These are phyloP conservation scores for Tetrastigma voinierianum DNA, from an alignment of 164 flowering plant species.

Conservation along the genomic window DNA sequence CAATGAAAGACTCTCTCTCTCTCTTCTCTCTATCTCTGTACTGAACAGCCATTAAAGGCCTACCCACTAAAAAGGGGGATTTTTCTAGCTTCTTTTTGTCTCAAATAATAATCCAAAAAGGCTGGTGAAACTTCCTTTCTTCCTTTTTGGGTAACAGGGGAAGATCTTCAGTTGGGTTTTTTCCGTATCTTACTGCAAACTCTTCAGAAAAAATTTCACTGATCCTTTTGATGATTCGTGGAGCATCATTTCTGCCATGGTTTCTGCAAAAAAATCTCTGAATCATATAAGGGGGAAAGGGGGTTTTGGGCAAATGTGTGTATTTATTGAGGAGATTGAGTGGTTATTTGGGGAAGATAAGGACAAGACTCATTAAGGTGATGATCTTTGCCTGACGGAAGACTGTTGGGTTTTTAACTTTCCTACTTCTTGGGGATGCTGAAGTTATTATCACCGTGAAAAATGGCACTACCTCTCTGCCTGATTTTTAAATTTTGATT, in stretches of 20 bases:
- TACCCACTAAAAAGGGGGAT: slow-evolving; percentile 7
- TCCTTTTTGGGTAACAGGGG: slow-evolving; percentile 10
- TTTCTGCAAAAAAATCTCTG: slow-evolving; percentile 3
- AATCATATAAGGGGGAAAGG: too few species aligned
- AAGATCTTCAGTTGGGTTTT: slow-evolving; percentile 20
- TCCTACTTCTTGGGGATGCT: background rate
- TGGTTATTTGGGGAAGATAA: background rate
- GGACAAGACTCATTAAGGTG: background rate
- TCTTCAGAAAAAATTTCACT: background rate
- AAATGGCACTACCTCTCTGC: too few species aligned
- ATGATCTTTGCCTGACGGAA: background rate
- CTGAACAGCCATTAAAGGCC: slow-evolving; percentile 6
- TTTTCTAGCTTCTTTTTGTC: slow-evolving; percentile 13
- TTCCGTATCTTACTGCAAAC: slow-evolving; percentile 18
- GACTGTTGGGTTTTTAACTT: background rate
- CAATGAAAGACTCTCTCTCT: background rate
- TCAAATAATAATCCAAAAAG: slow-evolving; percentile 10
- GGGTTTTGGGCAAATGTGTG: too few species aligned
- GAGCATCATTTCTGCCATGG: slow-evolving; percentile 12
- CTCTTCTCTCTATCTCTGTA: too few species aligned
- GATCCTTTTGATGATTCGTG: background rate
- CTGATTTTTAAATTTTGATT: too few species aligned
- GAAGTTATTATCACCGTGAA: too few species aligned
- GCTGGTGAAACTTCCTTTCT: slow-evolving; percentile 18
- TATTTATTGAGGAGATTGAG: background rate